Evolutionary conservation across 148 eudicot species (phyloP).

Genomic region (Rhododendron simsii): DNA sequence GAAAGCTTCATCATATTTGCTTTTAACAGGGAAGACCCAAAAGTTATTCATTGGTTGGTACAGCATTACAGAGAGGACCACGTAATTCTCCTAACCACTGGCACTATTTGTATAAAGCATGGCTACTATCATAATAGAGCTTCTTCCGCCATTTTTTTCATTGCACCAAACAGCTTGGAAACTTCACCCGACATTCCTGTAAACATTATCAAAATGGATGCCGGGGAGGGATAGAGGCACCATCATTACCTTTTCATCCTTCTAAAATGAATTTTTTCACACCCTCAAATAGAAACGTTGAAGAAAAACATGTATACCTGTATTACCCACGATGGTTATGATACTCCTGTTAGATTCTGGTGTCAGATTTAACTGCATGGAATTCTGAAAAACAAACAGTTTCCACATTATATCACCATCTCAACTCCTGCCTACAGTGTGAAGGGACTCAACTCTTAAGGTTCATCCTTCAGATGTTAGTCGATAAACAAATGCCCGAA

Average conservation of each 20-base stretch:
- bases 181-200: not conserved
- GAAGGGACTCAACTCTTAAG: not conserved
- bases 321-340: slow-evolving; percentile 70
- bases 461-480: not conserved
- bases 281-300: not conserved
- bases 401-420: slow-evolving; percentile 3
- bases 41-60: not conserved
- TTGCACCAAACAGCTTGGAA: not conserved
- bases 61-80: not conserved
- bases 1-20: not conserved
- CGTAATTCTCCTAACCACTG: not conserved
- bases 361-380: slow-evolving; percentile 55
- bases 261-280: not conserved
- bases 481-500: not conserved
- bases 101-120: not conserved
- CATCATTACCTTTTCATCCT: not conserved
- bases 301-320: slow-evolving; percentile 35
- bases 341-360: slow-evolving; percentile 33
- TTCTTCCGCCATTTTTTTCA: not conserved
- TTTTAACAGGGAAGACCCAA: not conserved
- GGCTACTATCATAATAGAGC: not conserved
- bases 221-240: not conserved
- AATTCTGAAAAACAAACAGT: slow-evolving; percentile 27
- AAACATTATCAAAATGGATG: not conserved
- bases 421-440: not conserved